A percentile compares a stretch with the other conserved stretches of the same genome.
phyloP scores from a whole-genome alignment of 1,284 basidiomycete genomes.

The Trametes sp. region DNA sequence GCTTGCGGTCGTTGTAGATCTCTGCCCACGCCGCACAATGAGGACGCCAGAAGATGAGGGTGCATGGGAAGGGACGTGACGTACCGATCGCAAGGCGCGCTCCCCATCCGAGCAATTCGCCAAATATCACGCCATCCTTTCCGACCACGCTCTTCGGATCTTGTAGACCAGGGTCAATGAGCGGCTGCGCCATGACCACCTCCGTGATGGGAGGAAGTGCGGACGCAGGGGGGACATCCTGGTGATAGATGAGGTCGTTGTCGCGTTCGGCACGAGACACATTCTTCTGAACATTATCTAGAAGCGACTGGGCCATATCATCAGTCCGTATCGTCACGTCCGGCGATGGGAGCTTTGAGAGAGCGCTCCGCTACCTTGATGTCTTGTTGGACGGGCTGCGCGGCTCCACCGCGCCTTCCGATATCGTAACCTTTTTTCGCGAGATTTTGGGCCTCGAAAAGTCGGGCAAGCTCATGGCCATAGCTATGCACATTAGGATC shows the following conservation, averaged over 20 bases:
- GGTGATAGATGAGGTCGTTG: conserved; percentile 96
- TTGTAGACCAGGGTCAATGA: conserved; percentile 65
- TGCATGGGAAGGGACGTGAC: conserved; percentile 37
- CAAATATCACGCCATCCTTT: conserved; percentile 70
- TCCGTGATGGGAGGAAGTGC: conserved; percentile 74
- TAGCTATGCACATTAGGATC: conserved; percentile 59
- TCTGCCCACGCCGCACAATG: conserved; percentile 51
- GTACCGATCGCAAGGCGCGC: conserved; percentile 88
- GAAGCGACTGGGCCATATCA: conserved; percentile 55
- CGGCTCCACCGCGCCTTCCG: conserved; percentile 70
- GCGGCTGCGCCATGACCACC: conserved; percentile 74
- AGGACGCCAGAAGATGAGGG: not conserved
- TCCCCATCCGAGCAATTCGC: conserved; percentile 86
- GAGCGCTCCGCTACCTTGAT: conserved; percentile 62
- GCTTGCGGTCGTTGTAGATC: conserved; percentile 88
- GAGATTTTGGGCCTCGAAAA: conserved; percentile 70
- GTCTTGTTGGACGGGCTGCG: conserved; percentile 74
- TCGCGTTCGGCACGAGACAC: conserved; percentile 84
- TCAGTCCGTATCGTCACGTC: not conserved
- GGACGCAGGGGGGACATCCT: conserved; percentile 81
- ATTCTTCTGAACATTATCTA: conserved; percentile 76
- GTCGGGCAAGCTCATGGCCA: conserved; percentile 82
- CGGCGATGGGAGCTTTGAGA: not conserved
- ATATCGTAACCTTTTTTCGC: conserved; percentile 80
- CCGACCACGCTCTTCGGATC: conserved; percentile 64